Evolutionary conservation across 768 basidiomycete genomes (phyloP), one percentile per base, ranked within the genome.

Genomic region (Omphalotus guepiniiformis): DNA sequence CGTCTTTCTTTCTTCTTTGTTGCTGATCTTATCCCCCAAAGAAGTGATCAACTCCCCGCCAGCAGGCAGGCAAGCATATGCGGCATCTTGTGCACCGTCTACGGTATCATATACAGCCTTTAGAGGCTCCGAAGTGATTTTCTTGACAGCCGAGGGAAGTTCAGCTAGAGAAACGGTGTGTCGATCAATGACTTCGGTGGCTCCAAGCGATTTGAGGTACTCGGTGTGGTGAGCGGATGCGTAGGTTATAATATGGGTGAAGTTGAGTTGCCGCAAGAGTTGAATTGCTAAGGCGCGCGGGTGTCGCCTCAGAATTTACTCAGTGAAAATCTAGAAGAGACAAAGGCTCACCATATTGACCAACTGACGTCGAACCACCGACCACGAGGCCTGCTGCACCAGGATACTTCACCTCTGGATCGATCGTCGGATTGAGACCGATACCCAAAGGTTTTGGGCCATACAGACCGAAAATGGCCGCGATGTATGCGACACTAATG

Each of bases 311-410:
- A 37, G 8, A 26, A 26, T 15, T 22, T 26, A 32, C 7, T 9
- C 15, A 18, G 16, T 12, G 9, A 16, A 25, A 2, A 13, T 16
- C 16, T 44, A 22, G 23, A 3, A 22, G 15, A 23, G 19, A 21
- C 12, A 16, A 44, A 26, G 16, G 39, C 58, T 1, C 27, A 72
- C 77, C 72, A 27, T 65, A 72, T 65, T 76, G 73, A 29, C 78
- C 77, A 4, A 76, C 73, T 28, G 73, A 75, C 35, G 69, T 69
- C 21, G 67, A 56, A 3, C 77, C 77, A 21, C 77, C 78, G 13
- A 76, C 58, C 42, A 79, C 67, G 26, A 80, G 49, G 36, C 76
- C 67, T 0, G 76, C 68, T 42, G 65, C 66, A 6, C 65, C 73
- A 32, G 59, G 60, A 50, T 78, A 74, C 37, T 69, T 73, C 32